Evolutionary conservation across 2,329 filamentous ascomycete species (phyloP).

Genomic region (Fusarium armeniacum): DNA sequence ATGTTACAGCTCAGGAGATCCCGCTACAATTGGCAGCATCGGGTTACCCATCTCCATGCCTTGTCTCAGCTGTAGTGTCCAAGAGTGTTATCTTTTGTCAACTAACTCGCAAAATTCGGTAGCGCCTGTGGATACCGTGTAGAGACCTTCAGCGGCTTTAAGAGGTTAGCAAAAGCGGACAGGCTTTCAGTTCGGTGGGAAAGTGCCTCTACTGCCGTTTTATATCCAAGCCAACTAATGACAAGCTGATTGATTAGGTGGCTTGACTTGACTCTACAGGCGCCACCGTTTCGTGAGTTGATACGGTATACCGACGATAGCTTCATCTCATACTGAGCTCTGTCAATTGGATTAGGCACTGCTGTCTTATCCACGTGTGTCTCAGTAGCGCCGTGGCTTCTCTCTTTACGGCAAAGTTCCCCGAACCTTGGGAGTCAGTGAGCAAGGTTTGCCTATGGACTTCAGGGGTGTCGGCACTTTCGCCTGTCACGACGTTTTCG

Average conservation of each 20-base stretch:
- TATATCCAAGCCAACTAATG: too few relatives aligned
- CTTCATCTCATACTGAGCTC: background rate
- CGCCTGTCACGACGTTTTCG: background rate
- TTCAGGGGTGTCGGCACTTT: background rate
- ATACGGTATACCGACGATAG: background rate
- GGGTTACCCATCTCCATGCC: constrained; percentile 1
- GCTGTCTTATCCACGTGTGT: too few relatives aligned
- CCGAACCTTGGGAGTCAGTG: background rate
- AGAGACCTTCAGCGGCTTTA: too few relatives aligned
- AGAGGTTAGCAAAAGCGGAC: too few relatives aligned
- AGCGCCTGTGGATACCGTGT: too few relatives aligned
- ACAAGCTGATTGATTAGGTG: too few relatives aligned
- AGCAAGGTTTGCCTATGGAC: background rate
- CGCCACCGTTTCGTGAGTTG: too few relatives aligned
- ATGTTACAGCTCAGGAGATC: background rate
- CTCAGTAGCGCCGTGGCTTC: background rate
- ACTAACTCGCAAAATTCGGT: too few relatives aligned
- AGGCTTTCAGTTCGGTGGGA: too few relatives aligned
- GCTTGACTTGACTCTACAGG: too few relatives aligned
- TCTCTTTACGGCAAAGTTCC: background rate
- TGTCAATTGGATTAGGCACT: background rate
- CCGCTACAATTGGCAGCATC: background rate
- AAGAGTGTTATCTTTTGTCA: background rate
- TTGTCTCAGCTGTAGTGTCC: background rate
- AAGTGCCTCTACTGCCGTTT: too few relatives aligned